phyloP scores from a whole-genome alignment of 2,329 filamentous ascomycete species.

The Dichotomopilus funicola region DNA sequence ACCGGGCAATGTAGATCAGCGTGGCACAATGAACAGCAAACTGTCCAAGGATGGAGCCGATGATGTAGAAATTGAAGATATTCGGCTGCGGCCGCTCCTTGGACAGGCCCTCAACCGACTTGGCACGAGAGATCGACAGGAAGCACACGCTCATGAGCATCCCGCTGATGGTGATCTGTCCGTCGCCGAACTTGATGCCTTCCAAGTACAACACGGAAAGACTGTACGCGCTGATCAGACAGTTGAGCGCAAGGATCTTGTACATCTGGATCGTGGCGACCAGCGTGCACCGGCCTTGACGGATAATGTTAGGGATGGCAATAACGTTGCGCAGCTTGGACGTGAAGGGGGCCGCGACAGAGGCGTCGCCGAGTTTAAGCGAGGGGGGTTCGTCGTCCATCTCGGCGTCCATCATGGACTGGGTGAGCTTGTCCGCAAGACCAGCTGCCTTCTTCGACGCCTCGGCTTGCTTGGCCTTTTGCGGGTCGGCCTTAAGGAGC shows the following conservation, averaged over 20 bases:
- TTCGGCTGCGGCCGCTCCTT: slow-evolving; percentile 97
- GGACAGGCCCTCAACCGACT: slow-evolving; percentile 88
- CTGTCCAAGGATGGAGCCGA: slow-evolving; percentile 92
- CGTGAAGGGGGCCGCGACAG: slow-evolving; percentile 93
- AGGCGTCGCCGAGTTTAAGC: slow-evolving; percentile 95
- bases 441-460: slow-evolving; percentile 65
- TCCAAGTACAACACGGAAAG: slow-evolving; percentile 93
- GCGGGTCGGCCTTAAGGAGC: slow-evolving; percentile 47
- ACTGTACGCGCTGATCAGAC: slow-evolving; percentile 95
- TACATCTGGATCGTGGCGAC: slow-evolving; percentile 99
- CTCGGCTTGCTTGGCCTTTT: slow-evolving; percentile 55
- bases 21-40: slow-evolving; percentile 94
- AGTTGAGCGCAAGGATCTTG: slow-evolving; percentile 97
- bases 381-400: slow-evolving; percentile 88
- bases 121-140: slow-evolving; percentile 94
- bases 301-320: slow-evolving; percentile 95
- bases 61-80: slow-evolving; percentile 99
- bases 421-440: slow-evolving; percentile 79
- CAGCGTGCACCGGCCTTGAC: slow-evolving; percentile 92
- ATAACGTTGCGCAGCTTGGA: slow-evolving; percentile 96
- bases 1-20: slow-evolving; percentile 86
- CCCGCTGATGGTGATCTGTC: slow-evolving; percentile 95
- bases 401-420: slow-evolving; percentile 83
- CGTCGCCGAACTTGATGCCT: slow-evolving; percentile 98
- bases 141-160: slow-evolving; percentile 99